A percentile compares a stretch with the other conserved stretches of the same genome.
These are phyloP conservation scores for Simplicillium sp. DNA, from an alignment of 2,329 filamentous ascomycete genomes.

Conservation along the genomic window DNA sequence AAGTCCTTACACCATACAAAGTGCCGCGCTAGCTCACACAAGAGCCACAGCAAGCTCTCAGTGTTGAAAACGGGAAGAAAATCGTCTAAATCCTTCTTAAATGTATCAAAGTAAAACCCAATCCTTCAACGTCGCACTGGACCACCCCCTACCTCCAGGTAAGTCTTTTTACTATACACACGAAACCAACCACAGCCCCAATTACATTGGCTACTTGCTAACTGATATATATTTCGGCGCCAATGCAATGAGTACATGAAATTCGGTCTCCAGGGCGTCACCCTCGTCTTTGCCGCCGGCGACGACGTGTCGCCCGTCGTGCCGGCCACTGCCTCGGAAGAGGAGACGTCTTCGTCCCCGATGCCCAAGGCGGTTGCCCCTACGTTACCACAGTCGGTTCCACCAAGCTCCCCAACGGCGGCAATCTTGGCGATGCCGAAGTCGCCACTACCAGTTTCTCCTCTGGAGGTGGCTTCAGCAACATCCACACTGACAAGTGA, in stretches of 20 bases:
- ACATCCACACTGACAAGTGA: too few species aligned
- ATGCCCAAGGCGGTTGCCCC: slow-evolving; percentile 29
- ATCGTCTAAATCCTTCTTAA: too few species aligned
- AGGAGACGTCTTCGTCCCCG: slow-evolving; percentile 24
- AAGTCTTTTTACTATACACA: too few species aligned
- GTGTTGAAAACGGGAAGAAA: too few species aligned
- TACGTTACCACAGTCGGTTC: slow-evolving; percentile 39
- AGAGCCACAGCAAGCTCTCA: too few species aligned
- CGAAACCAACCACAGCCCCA: too few species aligned
- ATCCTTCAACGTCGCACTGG: too few species aligned
- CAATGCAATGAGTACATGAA: slow-evolving; percentile 35
- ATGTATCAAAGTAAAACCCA: too few species aligned
- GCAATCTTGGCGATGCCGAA: slow-evolving; percentile 33
- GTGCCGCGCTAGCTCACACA: too few species aligned
- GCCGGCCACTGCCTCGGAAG: slow-evolving; percentile 6
- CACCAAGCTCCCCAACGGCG: slow-evolving; percentile 31
- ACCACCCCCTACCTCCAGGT: too few species aligned
- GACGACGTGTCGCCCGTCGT: slow-evolving; percentile 23
- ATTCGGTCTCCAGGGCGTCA: slow-evolving; percentile 32
- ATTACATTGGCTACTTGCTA: too few species aligned
- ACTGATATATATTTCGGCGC: slow-evolving; percentile 13
- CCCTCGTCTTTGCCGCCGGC: slow-evolving; percentile 29
- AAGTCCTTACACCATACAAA: too few species aligned
- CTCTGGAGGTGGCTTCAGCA: slow-evolving; percentile 1
- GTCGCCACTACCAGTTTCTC: slow-evolving; percentile 36